These are phyloP conservation scores for Agastache rugosa DNA, from an alignment of 257 asterid species.

Conservation along the genomic window DNA sequence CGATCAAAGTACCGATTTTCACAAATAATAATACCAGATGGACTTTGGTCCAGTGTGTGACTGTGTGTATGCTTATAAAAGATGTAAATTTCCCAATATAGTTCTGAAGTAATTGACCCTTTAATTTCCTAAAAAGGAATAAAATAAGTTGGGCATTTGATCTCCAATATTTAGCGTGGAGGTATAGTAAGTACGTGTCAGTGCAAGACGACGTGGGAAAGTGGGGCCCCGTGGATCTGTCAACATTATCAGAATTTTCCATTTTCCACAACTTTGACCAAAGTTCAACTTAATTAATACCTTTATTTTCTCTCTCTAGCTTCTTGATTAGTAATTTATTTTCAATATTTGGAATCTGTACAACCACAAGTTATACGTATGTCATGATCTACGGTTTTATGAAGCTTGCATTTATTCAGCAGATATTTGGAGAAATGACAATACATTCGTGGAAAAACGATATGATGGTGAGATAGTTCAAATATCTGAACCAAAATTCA, in stretches of 20 bases:
- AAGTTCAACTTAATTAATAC: not conserved
- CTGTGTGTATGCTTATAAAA: too few species aligned
- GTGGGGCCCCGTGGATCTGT: not conserved
- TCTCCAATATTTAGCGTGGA: not conserved
- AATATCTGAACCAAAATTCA: too few species aligned
- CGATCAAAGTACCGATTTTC: too few species aligned
- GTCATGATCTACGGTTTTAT: not conserved
- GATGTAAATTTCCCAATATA: not conserved
- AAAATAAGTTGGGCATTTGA: not conserved
- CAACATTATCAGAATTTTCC: not conserved
- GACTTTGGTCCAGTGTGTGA: too few species aligned
- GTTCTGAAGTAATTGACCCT: not conserved
- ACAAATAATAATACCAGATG: too few species aligned
- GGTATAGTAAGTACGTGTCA: not conserved
- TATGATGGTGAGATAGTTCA: too few species aligned
- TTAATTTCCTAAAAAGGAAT: not conserved
- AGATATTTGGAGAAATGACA: not conserved
- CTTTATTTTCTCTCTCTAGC: not conserved
- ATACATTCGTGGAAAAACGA: too few species aligned
- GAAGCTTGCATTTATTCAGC: not conserved
- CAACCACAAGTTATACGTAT: not conserved
- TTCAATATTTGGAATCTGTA: not conserved
- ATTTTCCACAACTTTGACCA: conserved; percentile 18
- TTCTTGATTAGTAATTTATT: not conserved
- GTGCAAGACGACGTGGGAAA: not conserved